Conservation (phyloP, 257 asterid genomes). For the Petunia secreta region DNA sequence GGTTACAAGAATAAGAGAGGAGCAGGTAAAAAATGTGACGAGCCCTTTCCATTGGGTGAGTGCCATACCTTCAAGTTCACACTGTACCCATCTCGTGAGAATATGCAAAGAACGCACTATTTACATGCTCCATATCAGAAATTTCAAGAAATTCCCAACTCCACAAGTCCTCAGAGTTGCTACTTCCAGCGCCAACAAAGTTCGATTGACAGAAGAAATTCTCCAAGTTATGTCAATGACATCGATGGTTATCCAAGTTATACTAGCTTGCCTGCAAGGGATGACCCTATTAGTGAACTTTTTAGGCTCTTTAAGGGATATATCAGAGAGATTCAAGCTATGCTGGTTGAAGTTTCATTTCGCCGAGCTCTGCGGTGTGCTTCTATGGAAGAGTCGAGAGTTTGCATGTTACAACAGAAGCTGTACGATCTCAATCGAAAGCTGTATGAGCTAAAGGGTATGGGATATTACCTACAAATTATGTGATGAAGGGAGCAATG, state of each 20-base stretch:
- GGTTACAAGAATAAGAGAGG: conserved; percentile 65
- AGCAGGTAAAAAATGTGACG: conserved; percentile 48
- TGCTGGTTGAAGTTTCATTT: conserved; percentile 34
- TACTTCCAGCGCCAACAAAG: not conserved
- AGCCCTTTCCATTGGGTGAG: conserved; percentile 48
- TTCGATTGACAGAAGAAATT: conserved; percentile 4
- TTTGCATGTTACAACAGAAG: conserved; percentile 36
- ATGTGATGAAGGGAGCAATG: not conserved
- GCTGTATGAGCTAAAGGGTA: conserved; percentile 18
- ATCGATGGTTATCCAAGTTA: not conserved
- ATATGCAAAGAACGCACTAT: not conserved
- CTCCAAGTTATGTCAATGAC: not conserved
- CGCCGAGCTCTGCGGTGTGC: conserved; percentile 40
- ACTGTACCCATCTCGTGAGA: not conserved
- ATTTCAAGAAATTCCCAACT: not conserved
- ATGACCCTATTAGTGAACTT: conserved; percentile 30
- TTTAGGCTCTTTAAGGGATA: conserved; percentile 39
- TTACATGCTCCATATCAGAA: not conserved
- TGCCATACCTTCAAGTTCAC: conserved; percentile 55
- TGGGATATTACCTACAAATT: not conserved
- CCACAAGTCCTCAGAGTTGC: not conserved
- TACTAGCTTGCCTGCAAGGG: not conserved
- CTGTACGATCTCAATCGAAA: conserved; percentile 30
- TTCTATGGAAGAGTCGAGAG: conserved; percentile 35
- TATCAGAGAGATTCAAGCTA: conserved; percentile 36